Percentiles rank a stretch among this genome's conserved stretches.
Conservation (phyloP, 2,329 filamentous ascomycete species). For the Penicillium aurantiogriseum region DNA sequence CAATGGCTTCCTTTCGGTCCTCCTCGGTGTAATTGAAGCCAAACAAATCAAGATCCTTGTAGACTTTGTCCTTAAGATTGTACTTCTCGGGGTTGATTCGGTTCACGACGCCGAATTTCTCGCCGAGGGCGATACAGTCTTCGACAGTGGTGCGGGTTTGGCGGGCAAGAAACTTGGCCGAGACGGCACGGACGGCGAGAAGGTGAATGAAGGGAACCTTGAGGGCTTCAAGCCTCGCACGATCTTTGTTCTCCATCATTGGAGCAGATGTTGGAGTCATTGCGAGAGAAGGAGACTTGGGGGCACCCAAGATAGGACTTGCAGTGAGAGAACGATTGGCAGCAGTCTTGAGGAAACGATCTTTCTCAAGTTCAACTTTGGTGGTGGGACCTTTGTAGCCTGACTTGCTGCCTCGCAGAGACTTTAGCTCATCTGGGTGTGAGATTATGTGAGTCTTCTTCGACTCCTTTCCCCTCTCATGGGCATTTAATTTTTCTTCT, state of each 20-base stretch:
- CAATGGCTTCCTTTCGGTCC: conserved; percentile 59
- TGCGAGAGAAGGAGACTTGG: conserved; percentile 38
- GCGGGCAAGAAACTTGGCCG: conserved; percentile 47
- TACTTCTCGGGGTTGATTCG: conserved; percentile 51
- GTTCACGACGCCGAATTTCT: conserved; percentile 54
- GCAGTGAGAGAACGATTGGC: conserved; percentile 42
- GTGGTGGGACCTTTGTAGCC: conserved; percentile 35
- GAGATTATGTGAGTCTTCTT: conserved; percentile 51
- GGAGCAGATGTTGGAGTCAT: conserved; percentile 47
- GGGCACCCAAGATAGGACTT: conserved; percentile 41
- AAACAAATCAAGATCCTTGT: conserved; percentile 62
- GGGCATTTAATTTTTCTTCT: conserved; percentile 58
- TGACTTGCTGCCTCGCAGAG: conserved; percentile 36
- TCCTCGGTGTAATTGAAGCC: conserved; percentile 59
- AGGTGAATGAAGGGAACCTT: conserved; percentile 51
- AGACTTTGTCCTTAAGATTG: conserved; percentile 57
- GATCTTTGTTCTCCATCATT: conserved; percentile 37
- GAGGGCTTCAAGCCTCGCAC: conserved; percentile 44
- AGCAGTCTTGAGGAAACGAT: conserved; percentile 40
- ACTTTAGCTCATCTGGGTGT: conserved; percentile 37
- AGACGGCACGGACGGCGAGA: conserved; percentile 53
- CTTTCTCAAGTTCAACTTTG: conserved; percentile 43
- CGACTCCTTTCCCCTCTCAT: conserved; percentile 60
- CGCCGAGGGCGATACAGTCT: conserved; percentile 49
- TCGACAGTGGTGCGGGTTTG: conserved; percentile 50